Evolutionary conservation across 2,329 filamentous ascomycete species (phyloP), one percentile per base, ranked within the genome.

Genomic region (Scedosporium apiospermum): DNA sequence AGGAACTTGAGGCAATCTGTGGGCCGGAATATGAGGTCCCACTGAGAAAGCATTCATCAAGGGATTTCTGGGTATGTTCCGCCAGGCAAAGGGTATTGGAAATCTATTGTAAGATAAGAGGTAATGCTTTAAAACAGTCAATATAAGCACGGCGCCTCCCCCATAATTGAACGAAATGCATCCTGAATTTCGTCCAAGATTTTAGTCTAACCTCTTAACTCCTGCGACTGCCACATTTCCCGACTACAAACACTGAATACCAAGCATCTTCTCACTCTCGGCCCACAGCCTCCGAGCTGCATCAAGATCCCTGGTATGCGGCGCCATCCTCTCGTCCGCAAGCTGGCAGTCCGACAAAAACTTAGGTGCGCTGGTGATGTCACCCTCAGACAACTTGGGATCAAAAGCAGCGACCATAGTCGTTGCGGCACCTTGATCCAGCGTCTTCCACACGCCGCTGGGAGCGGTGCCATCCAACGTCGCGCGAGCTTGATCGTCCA

Each of bases 361-460:
- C 38, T 61, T 6, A 9, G 51, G 51, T 12, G 12, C 51, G 21
- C 18, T 27, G 4, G 23, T 27, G 5, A 26, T 27, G 21, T 55
- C 51, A 7, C 57, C 51, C 30, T 51, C 42, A 1, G 42, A 46
- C 30, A 68, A 57, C 12, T 49, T 58, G 9, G 66, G 65, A 34
- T 68, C 67, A 34, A 68, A 65, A 2, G 66, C 67, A n/a, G 65
- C 65, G 6, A 67, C 66, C 9, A 67, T 27, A 6, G 60, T 65
- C 3, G 67, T 66, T 4, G 67, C 65, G 3, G 67, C 64, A 41
- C 66, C 66, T 18, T 68, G 62, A 23, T 60, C 59, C 60, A 7
- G 49, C 6, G 51, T 55, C 51, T 55, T 55, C 18, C 18, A 23
- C 18, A 55, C 23, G 5, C 51, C 51, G 23, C 21, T 49, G 9